A percentile compares a stretch with the other conserved stretches of the same genome.
Conservation (phyloP, 2,329 filamentous ascomycete genomes). For the Colletotrichum sp. region DNA sequence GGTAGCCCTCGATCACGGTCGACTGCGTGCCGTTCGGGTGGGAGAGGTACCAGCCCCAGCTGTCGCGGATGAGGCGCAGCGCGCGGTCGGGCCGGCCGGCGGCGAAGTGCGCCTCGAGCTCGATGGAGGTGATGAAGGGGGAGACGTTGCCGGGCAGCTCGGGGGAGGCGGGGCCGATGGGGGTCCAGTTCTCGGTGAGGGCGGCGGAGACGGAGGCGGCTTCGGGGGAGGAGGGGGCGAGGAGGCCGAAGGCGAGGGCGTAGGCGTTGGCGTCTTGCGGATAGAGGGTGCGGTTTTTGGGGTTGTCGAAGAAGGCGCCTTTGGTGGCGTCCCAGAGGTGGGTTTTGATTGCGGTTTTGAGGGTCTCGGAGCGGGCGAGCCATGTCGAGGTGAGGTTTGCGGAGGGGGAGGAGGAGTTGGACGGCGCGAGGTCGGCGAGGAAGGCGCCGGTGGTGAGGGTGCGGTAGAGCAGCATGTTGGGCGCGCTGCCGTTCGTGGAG, state of each 20-base stretch:
- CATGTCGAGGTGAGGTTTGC: constrained; percentile 40
- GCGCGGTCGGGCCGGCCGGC: constrained; percentile 53
- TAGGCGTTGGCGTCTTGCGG: constrained; percentile 67
- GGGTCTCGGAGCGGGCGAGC: constrained; percentile 41
- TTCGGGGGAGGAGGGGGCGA: constrained; percentile 33
- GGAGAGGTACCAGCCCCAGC: constrained; percentile 66
- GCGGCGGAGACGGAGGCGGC: constrained; percentile 45
- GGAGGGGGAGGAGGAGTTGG: constrained; percentile 39
- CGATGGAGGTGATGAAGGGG: constrained; percentile 63
- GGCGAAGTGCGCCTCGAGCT: constrained; percentile 61
- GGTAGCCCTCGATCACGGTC: constrained; percentile 65
- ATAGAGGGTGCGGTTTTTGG: constrained; percentile 52
- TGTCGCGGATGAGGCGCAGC: constrained; percentile 57
- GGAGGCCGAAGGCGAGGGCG: constrained; percentile 53
- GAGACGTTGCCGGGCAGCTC: constrained; percentile 63
- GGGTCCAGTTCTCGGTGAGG: constrained; percentile 57
- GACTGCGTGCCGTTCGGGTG: constrained; percentile 62
- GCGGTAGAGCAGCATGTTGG: constrained; percentile 58
- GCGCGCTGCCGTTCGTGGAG: constrained; percentile 44
- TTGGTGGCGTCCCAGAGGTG: constrained; percentile 51
- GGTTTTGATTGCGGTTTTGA: constrained; percentile 49
- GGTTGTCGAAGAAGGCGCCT: constrained; percentile 61
- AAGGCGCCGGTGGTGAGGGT: constrained; percentile 56
- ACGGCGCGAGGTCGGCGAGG: constrained; percentile 50
- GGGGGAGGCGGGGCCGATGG: constrained; percentile 58